A percentile compares a stretch with the other conserved stretches of the same genome.
Conservation (phyloP, 2,329 filamentous ascomycete species). For the Pseudovirgaria hyperparasitica region DNA sequence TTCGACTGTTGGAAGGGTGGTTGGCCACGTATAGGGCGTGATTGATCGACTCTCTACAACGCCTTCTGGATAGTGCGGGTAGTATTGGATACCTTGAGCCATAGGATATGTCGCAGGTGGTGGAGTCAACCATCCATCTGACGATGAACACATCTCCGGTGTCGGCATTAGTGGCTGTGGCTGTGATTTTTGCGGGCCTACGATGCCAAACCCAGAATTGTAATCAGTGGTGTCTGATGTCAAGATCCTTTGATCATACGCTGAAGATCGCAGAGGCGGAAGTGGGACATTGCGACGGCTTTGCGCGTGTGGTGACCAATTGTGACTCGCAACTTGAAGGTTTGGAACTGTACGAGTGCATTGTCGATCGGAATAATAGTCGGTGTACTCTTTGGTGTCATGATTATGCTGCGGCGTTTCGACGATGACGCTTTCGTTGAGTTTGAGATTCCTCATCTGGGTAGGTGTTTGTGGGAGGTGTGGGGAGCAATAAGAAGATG, state of each 20-base stretch:
- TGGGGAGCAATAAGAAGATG: constrained; percentile 10
- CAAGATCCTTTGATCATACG: too few relatives aligned
- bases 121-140: too few relatives aligned
- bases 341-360: background rate
- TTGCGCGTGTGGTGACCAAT: background rate
- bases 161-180: too few relatives aligned
- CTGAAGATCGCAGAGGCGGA: constrained; percentile 2
- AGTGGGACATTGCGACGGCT: constrained; percentile 1
- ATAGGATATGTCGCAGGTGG: too few relatives aligned
- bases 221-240: constrained; percentile 5
- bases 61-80: too few relatives aligned
- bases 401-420: constrained; percentile 5
- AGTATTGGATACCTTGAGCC: too few relatives aligned
- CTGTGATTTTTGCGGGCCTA: too few relatives aligned
- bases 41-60: too few relatives aligned
- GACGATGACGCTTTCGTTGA: constrained; percentile 12
- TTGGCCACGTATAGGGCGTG: too few relatives aligned
- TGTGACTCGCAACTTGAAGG: constrained; percentile 1
- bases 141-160: too few relatives aligned
- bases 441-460: constrained; percentile 11
- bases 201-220: too few relatives aligned
- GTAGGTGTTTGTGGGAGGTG: constrained; percentile 16
- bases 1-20: too few relatives aligned
- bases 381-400: constrained; percentile 2
- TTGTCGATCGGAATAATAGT: constrained; percentile 1